Evolutionary conservation across 2,329 filamentous ascomycete species (phyloP), one percentile per base, ranked within the genome.

Genomic region (Dothideomycetes sp.): DNA sequence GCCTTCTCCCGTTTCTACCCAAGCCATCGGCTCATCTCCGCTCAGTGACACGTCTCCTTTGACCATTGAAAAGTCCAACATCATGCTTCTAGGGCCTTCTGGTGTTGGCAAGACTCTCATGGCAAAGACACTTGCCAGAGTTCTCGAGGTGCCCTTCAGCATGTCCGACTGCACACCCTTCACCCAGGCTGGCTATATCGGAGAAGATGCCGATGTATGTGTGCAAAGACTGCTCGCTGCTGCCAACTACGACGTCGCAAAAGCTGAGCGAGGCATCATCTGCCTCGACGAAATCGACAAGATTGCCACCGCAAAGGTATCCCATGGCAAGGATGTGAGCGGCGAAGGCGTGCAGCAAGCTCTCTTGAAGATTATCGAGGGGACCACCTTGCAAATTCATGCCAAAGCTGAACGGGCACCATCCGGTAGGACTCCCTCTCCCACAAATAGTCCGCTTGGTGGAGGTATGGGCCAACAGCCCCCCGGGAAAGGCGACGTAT

Each of bases 271-370:
- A 38, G 91, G 91, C 4, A 96, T 98, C 41, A 86, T 98, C 34
- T 91, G 94, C 41, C 70, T 98, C 15, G 91, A 98, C 51, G 91
- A 98, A 63, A 86, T 98, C 40, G 91, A 98, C 67, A 98, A 98
- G 64, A 88, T 96, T 43, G 88, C 91, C 2, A 84, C 84, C 29
- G 79, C 85, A 18, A 89, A 91, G 56, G 82, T 88, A 12, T 78
- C 77, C 45, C 87, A 94, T 44, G 89, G 88, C 15, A 84, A 93
- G 51, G 91, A 98, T 54, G 91, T 98, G 3, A 84, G 88, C 14
- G 91, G 91, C 16, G 91, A 96, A 65, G 91, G 91, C 38, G 91
- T 96, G 0, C 91, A 98, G 55, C 91, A 98, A 62, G 89, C 91
- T 5, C 68, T 98, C 4, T 65, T 98, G 22, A 96, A 96, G 63